Evolutionary conservation across 2,329 filamentous ascomycete species (phyloP), one percentile per base, ranked within the genome.

Genomic region (Thermothelomyces thermophilus): DNA sequence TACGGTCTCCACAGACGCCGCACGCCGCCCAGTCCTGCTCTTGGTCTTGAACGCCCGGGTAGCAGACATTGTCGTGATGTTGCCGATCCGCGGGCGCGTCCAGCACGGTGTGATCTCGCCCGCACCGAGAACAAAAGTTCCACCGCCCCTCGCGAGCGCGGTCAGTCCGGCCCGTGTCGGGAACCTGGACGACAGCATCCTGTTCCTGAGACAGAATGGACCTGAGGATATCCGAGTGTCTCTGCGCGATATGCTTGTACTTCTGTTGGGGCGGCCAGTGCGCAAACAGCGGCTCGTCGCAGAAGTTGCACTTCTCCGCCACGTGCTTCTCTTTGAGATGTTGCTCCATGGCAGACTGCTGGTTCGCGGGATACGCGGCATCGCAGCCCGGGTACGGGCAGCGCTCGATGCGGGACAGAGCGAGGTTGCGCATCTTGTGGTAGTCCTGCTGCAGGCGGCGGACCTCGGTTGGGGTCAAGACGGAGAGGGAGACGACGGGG

Each of bases 401-500:
- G n/a, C 57, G 59, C 19, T 60, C 53, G 1, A 56, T 60, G 9
- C 72, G 65, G 42, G 63, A 60, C 2, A 73, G 57, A 1, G 65
- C 54, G 33, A 68, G 55, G 34, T 57, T 61, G 22, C 69, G 67
- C 41, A 69, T 57, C 34, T 58, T 55, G 41, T 66, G 64, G 13
- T 68, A 60, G 44, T 67, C 59, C 0, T 57, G 58, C 43, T 73
- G 68, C 1, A 74, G 59, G 4, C 62, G 56, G 2, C 60, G 63
- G 43, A 69, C 62, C 53, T 75, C 71, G 0, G 64, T 68, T 0
- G 67, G 65, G 0, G 72, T 75, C 47, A 73, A 57, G 14, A 73
- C 60, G 1, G 61, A 66, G 20, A 66, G 63, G 14, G 64, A 65
- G 14, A 70, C 57, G 40, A 65, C 63, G 1, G 72, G 70, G 22